A percentile compares a stretch with the other conserved stretches of the same genome.
These are phyloP conservation scores for Chernovozyma sophiae-reginae DNA, from an alignment of 1,139 yeast genomes.

Conservation along the genomic window DNA sequence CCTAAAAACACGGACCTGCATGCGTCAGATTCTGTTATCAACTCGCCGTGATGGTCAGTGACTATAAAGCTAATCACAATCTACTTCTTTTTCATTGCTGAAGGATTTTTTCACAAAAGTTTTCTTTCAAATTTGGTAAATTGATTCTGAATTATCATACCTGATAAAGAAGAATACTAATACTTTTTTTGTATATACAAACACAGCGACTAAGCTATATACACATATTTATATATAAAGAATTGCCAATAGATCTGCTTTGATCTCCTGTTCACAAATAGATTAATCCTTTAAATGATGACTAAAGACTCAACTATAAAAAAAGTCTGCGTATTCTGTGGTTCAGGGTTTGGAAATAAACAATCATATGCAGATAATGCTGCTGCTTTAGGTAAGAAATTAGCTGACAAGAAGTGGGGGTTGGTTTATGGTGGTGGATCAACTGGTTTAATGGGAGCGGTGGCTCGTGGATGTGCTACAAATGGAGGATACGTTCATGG, in stretches of 20 bases:
- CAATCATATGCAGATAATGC: conserved; percentile 53
- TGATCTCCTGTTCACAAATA: too few relatives aligned
- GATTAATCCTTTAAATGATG: too few relatives aligned
- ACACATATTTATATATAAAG: not conserved
- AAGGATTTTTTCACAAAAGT: too few relatives aligned
- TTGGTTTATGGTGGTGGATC: conserved; percentile 92
- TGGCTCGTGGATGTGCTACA: conserved; percentile 69
- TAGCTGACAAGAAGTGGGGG: conserved; percentile 65
- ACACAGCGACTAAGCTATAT: too few relatives aligned
- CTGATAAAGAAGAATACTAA: too few relatives aligned
- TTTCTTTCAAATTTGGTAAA: too few relatives aligned
- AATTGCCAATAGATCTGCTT: too few relatives aligned
- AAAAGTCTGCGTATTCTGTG: conserved; percentile 80
- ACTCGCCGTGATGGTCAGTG: not conserved
- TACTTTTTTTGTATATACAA: too few relatives aligned
- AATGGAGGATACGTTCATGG: conserved; percentile 79
- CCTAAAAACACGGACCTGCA: too few relatives aligned
- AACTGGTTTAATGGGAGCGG: conserved; percentile 80
- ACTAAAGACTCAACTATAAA: conserved; percentile 26
- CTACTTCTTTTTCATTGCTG: too few relatives aligned
- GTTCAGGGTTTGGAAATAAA: conserved; percentile 69
- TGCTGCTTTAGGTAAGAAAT: conserved; percentile 49
- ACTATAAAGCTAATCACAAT: not conserved
- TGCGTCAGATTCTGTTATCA: not conserved
- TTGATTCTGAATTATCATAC: too few relatives aligned